Conservation (phyloP, 371 early-diverging fungal species). For the Chytridium lagenaria region DNA sequence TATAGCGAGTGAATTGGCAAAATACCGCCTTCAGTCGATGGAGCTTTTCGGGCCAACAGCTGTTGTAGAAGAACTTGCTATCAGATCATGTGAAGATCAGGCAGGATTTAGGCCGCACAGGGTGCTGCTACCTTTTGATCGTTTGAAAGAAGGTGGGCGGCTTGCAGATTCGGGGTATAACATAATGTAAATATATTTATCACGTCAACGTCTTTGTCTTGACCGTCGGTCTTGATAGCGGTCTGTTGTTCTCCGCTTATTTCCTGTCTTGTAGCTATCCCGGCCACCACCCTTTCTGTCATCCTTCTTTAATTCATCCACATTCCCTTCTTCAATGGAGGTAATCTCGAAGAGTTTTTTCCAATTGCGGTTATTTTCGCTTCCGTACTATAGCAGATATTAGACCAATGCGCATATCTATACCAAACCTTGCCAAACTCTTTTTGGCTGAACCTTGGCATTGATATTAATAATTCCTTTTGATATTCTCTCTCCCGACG, state of each 20-base stretch:
- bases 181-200: background rate
- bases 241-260: background rate
- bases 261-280: background rate
- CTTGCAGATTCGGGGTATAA: background rate
- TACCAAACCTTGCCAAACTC: constrained; percentile 5
- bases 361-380: constrained; percentile 27
- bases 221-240: no score
- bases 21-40: background rate
- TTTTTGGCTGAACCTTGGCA: constrained; percentile 23
- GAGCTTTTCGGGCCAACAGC: background rate
- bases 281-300: background rate
- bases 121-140: background rate
- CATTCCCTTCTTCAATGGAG: background rate
- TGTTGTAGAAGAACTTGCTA: background rate
- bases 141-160: background rate
- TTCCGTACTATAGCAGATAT: constrained; percentile 16
- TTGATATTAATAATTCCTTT: constrained; percentile 21
- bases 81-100: no score
- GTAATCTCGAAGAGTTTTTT: constrained; percentile 26
- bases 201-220: no score
- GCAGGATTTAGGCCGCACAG: no score
- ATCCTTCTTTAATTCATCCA: background rate
- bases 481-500: background rate
- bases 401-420: background rate
- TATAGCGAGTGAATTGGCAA: background rate